Evolutionary conservation across 2,329 filamentous ascomycete species (phyloP).

Genomic region (Paraphoma chrysanthemicola): DNA sequence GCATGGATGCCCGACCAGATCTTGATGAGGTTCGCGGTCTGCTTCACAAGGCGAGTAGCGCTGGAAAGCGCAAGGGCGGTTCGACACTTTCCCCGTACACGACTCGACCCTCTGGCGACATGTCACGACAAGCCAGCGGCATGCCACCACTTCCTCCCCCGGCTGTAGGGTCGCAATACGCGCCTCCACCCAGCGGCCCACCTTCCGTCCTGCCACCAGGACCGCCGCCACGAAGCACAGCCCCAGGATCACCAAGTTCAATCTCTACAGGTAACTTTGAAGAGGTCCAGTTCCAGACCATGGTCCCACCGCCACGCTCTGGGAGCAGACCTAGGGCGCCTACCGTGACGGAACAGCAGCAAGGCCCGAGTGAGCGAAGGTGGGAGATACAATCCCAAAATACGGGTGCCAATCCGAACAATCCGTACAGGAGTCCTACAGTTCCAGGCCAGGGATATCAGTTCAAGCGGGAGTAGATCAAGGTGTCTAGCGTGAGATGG

Average conservation of each 20-base stretch:
- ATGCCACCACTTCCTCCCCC: constrained; percentile 42
- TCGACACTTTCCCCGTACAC: constrained; percentile 32
- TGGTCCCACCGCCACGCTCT: constrained; percentile 37
- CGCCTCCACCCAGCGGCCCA: constrained; percentile 21
- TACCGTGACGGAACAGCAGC: constrained; percentile 22
- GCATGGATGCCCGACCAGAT: constrained; percentile 51
- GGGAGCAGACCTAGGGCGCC: constrained; percentile 21
- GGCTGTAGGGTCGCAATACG: constrained; percentile 25
- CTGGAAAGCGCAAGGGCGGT: constrained; percentile 51
- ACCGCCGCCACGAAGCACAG: constrained; percentile 25
- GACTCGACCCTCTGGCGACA: constrained; percentile 21
- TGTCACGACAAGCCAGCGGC: constrained; percentile 18
- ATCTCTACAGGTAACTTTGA: constrained; percentile 41
- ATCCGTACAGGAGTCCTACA: constrained; percentile 19
- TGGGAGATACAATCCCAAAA: constrained; percentile 13
- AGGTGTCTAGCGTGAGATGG: background rate
- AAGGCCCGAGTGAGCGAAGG: constrained; percentile 19
- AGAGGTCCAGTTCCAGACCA: constrained; percentile 43
- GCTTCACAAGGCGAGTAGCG: constrained; percentile 53
- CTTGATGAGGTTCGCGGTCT: constrained; percentile 56
- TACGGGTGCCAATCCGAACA: constrained; percentile 12
- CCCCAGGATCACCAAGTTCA: constrained; percentile 38
- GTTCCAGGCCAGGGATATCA: background rate
- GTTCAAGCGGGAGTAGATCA: constrained; percentile 17
- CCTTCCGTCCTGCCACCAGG: constrained; percentile 21